phyloP scores from a whole-genome alignment of 805 yeast species.

The Candida multigemmis region DNA sequence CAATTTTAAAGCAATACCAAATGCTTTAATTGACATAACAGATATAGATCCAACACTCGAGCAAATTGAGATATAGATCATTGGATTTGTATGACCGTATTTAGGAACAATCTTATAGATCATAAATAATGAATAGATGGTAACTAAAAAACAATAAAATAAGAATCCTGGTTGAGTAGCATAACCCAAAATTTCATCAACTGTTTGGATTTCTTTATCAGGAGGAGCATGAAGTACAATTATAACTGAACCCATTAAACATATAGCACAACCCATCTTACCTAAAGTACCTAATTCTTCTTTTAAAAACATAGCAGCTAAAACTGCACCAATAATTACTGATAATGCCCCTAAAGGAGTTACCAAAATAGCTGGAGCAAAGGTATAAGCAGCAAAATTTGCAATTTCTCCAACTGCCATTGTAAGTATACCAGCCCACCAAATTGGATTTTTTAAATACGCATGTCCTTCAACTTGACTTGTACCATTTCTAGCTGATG shows the following conservation, averaged over 20 bases:
- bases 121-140: slow-evolving; percentile 64
- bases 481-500: slow-evolving; percentile 52
- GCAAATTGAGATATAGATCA: slow-evolving; percentile 84
- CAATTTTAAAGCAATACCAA: slow-evolving; percentile 83
- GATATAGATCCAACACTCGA: slow-evolving; percentile 85
- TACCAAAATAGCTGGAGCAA: slow-evolving; percentile 89
- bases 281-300: slow-evolving; percentile 86
- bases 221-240: slow-evolving; percentile 90
- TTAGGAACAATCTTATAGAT: slow-evolving; percentile 76
- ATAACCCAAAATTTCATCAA: slow-evolving; percentile 75
- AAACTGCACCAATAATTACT: slow-evolving; percentile 85
- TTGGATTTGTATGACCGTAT: slow-evolving; percentile 74
- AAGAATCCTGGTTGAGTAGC: slow-evolving; percentile 75
- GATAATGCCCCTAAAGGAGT: slow-evolving; percentile 89
- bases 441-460: slow-evolving; percentile 74
- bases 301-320: slow-evolving; percentile 76
- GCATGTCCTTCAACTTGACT: slow-evolving; percentile 59
- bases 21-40: slow-evolving; percentile 87
- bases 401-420: slow-evolving; percentile 92
- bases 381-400: slow-evolving; percentile 89
- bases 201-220: slow-evolving; percentile 82
- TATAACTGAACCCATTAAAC: slow-evolving; percentile 79
- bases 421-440: slow-evolving; percentile 91
- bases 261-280: slow-evolving; percentile 87
- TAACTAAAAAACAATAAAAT: slow-evolving; percentile 54